Evolutionary conservation across 495 filamentous ascomycete genomes (phyloP), one percentile per base, ranked within the genome.

Genomic region (Lasiosphaeria miniovina): DNA sequence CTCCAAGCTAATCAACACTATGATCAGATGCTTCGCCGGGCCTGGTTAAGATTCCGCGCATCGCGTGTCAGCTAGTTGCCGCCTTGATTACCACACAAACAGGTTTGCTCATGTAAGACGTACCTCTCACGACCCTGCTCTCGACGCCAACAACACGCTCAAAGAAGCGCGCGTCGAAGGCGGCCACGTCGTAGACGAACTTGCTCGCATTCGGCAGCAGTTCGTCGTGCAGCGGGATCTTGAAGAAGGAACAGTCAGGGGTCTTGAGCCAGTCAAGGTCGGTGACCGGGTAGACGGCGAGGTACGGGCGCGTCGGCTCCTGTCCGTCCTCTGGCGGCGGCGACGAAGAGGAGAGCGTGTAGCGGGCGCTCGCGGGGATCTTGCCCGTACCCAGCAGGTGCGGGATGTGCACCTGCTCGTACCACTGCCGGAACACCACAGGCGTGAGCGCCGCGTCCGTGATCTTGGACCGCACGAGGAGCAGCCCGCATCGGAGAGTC

Each of bases 341-440:
- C 14, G n/a, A 6, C 52, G 62, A 24, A 53, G 52, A 49, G 64
- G 59, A 46, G 3, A 46, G 5, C 12, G 43, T n/a, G 50, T 61
- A 71, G 33, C 68, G 60, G 35, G 53, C 64, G 10, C 66, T 64
- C 1, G 57, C 63, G 3, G 48, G 52, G 43, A 69, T 55, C 10
- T 52, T 54, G 4, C 59, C 61, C 4, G 69, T 68, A 9, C 52
- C 54, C 34, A 73, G 35, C 33, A 73, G 36, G 11, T 64, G 65
- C 0, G 68, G 71, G 36, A 73, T 61, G 52, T 71, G 67, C 8
- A 62, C 60, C 8, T 69, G 54, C 12, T 71, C 63, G 55, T 66
- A 65, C 71, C 71, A 73, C 50, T 61, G 64, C 12, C 54, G 38
- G 6, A 71, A 59, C 24, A 52, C 58, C 14, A 55, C 57, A 14